phyloP scores from a whole-genome alignment of 805 yeast genomes.

The Naumovozyma baii region DNA sequence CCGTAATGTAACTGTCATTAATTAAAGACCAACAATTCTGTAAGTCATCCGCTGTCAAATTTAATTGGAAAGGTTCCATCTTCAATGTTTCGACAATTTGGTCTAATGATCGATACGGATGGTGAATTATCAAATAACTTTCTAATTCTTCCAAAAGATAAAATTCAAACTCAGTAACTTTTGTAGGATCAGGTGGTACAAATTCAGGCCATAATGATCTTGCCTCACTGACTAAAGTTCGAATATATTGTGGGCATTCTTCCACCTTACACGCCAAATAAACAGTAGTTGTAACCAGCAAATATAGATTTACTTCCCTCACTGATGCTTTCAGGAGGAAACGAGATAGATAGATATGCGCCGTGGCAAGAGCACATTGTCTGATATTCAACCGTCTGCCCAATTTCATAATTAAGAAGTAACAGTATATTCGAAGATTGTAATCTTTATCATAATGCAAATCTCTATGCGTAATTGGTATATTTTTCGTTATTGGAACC shows the following conservation, averaged over 20 bases:
- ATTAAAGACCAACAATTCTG: slow-evolving; percentile 85
- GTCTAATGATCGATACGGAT: slow-evolving; percentile 57
- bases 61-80: slow-evolving; percentile 19
- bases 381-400: slow-evolving; percentile 72
- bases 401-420: slow-evolving; percentile 59
- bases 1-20: slow-evolving; percentile 85
- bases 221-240: slow-evolving; percentile 76
- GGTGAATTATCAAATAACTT: slow-evolving; percentile 60
- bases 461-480: slow-evolving; percentile 33
- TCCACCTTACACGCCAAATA: slow-evolving; percentile 90
- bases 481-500: slow-evolving; percentile 31
- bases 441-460: slow-evolving; percentile 39
- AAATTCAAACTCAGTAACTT: slow-evolving; percentile 91
- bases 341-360: slow-evolving; percentile 75
- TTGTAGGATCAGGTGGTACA: slow-evolving; percentile 83
- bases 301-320: slow-evolving; percentile 73
- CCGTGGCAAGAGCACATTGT: slow-evolving; percentile 79
- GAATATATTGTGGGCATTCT: slow-evolving; percentile 89
- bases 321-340: slow-evolving; percentile 64
- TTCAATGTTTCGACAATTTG: slow-evolving; percentile 41
- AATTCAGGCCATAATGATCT: slow-evolving; percentile 90
- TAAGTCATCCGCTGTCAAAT: slow-evolving; percentile 51
- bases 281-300: slow-evolving; percentile 73
- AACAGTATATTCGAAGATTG: slow-evolving; percentile 69
- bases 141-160: slow-evolving; percentile 83